Evolutionary conservation across 441 rosid species (phyloP), one percentile per base, ranked within the genome.

Genomic region (Eutrema salsugineum): DNA sequence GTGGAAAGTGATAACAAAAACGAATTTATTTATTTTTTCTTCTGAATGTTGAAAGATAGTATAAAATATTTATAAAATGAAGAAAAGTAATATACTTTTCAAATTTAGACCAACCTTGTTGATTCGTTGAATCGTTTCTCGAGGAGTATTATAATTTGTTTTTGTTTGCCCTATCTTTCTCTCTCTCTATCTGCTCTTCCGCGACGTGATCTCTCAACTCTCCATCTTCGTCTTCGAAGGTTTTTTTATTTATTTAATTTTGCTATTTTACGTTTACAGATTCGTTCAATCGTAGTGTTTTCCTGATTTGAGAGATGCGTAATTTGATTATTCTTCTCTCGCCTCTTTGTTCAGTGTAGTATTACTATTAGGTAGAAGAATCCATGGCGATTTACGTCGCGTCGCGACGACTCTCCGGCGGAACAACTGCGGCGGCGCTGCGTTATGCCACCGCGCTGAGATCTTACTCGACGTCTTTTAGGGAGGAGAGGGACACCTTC

Each of bases 401-500:
- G 17, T 77, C 85, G 58, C 86, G 96, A 79, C 88, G 93, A 15
- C 72, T 87, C 60, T 79, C 87, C 1, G 48, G 71, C 14, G 71
- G 82, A 80, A 79, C 88, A 60, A 57, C 81, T 5, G 81, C 79
- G 43, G 51, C 86, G 12, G 51, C 85, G 8, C 74, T 86, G 77
- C 86, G 82, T 64, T 81, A 78, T 47, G 86, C 87, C 19, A 66
- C 81, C 22, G 76, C 77, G 16, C 60, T 75, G 83, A 83, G 97
- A 75, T 82, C 80, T 30, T 86, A 72, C 65, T 86, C 90, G 14
- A 83, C 88, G 6, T 67, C 85, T 43, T 92, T 90, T 66, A 83
- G 99, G 69, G 97, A 92, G 77, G 98, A 94, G 77, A 78, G 85
- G 59, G 99, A 94, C 77, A 94, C 98, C 44, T 94, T 94, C 56